A percentile compares a stretch with the other conserved stretches of the same genome.
phyloP scores from a whole-genome alignment of 2,329 filamentous ascomycete genomes.

The Aspergillus uvarum region DNA sequence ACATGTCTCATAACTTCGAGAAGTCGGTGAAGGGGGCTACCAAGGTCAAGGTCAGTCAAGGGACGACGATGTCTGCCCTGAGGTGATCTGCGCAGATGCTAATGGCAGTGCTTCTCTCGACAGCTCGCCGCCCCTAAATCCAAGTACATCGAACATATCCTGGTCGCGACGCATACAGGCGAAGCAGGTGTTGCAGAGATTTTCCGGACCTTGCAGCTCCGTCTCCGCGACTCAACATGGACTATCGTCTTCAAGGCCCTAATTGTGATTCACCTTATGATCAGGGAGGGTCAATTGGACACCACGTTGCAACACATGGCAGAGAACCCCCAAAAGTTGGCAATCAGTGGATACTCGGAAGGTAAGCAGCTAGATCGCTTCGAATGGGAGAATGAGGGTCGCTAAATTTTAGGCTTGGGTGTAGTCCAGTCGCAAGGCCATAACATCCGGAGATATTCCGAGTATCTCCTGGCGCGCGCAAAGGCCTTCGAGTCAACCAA shows the following conservation, averaged over 20 bases:
- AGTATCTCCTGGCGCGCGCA: slow-evolving; percentile 80
- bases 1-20: slow-evolving; percentile 70
- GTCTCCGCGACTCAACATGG: slow-evolving; percentile 94
- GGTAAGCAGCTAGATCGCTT: slow-evolving; percentile 57
- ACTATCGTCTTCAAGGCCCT: slow-evolving; percentile 98
- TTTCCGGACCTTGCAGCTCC: slow-evolving; percentile 84
- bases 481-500: slow-evolving; percentile 80
- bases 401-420: slow-evolving; percentile 1
- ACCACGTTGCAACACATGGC: slow-evolving; percentile 83
- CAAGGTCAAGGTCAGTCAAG: slow-evolving; percentile 78
- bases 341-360: slow-evolving; percentile 88
- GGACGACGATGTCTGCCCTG: neutral
- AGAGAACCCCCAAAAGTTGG: slow-evolving; percentile 77
- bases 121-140: slow-evolving; percentile 95
- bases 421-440: slow-evolving; percentile 89
- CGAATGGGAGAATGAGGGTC: slow-evolving; percentile 4
- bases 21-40: slow-evolving; percentile 99
- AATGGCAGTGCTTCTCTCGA: slow-evolving; percentile 21
- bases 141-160: slow-evolving; percentile 98
- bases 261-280: slow-evolving; percentile 96
- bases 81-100: slow-evolving; percentile 7
- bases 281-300: slow-evolving; percentile 87
- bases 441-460: slow-evolving; percentile 89
- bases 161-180: slow-evolving; percentile 89
- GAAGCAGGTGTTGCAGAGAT: slow-evolving; percentile 95